These are phyloP conservation scores for Wickerhamomyces kurtzmanii DNA, from an alignment of 805 yeast genomes.

Conservation along the genomic window DNA sequence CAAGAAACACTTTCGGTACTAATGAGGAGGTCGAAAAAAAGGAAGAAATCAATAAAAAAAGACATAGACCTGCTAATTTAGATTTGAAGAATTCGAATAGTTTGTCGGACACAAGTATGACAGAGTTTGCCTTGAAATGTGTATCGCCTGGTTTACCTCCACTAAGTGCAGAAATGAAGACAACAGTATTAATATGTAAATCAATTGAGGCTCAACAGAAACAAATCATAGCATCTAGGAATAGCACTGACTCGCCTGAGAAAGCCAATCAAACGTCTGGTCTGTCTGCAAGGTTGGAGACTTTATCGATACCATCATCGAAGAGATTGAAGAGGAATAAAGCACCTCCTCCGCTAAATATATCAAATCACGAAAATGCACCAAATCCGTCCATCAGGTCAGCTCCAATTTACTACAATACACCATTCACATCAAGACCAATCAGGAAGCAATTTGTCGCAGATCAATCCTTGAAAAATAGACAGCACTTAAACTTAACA, in stretches of 20 bases:
- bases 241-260: slow-evolving; percentile 1
- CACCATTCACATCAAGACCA: background rate
- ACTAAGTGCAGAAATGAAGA: slow-evolving; percentile 16
- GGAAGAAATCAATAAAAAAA: slow-evolving; percentile 9
- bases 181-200: slow-evolving; percentile 15
- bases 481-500: slow-evolving; percentile 1
- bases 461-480: slow-evolving; percentile 1
- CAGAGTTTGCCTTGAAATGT: slow-evolving; percentile 15
- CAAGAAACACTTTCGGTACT: too few species aligned
- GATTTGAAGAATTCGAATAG: slow-evolving; percentile 10
- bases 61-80: slow-evolving; percentile 17
- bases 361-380: slow-evolving; percentile 7
- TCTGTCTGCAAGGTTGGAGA: slow-evolving; percentile 8
- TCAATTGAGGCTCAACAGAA: slow-evolving; percentile 18
- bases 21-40: too few species aligned
- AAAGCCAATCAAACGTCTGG: slow-evolving; percentile 3
- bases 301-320: slow-evolving; percentile 11
- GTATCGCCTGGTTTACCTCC: slow-evolving; percentile 20
- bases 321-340: slow-evolving; percentile 18
- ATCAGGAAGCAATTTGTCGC: background rate
- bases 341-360: slow-evolving; percentile 20
- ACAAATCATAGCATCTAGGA: slow-evolving; percentile 16
- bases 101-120: slow-evolving; percentile 8
- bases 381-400: slow-evolving; percentile 19
- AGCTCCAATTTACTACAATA: slow-evolving; percentile 15